Base-by-base conservation (phyloP, 75 land plant species). In the Chamaecyparis obtusa region DNA sequence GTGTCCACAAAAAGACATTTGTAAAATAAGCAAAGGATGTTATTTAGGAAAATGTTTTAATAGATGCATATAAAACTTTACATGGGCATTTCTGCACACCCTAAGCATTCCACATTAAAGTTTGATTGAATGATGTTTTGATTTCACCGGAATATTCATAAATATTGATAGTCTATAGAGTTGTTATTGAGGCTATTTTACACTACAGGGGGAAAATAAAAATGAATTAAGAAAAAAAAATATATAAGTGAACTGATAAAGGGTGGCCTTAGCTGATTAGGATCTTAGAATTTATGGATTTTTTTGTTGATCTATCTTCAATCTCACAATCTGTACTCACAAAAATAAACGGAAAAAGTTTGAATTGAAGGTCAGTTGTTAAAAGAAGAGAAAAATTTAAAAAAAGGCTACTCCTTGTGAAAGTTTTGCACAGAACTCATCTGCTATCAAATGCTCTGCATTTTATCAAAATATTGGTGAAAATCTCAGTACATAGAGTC, bases 351-450 rank as follows among this genome's bases (percentile, higher is more conserved):
- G 11, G 3, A 36, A 5, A 14, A 79, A 7, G 6, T 5, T 79
- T 3, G 6, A 3, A 41, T 16, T 41, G 21, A 79, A 10, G 48
- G 82, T 1, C 24, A n/a, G 21, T n/a, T n/a, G 74, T 69, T 9
- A 69, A n/a, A 1, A 17, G 21, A 17, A 11, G n/a, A 5, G 1
- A 4, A 15, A 56, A 3, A 1, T 56, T 69, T 69, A 69, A 14
- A 96, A 95, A 86, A 92, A 97, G 39, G 98, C 99, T 37, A 91
- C 87, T 14, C 99, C 98, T 11, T 95, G 91, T 8, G 96, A 92
- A 14, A 98, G 90, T 89, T 96, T 98, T 27, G 93, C 91, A 1
- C 95, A 92, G 90, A 98, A 98, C 90, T 98, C 99, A 85, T 98
- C 99, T 14, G 98, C 99, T 39, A 94, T 96, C 85, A 96, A 90